Evolutionary conservation across 345 rosid genomes (phyloP).

Genomic region (Laguncularia racemosa): DNA sequence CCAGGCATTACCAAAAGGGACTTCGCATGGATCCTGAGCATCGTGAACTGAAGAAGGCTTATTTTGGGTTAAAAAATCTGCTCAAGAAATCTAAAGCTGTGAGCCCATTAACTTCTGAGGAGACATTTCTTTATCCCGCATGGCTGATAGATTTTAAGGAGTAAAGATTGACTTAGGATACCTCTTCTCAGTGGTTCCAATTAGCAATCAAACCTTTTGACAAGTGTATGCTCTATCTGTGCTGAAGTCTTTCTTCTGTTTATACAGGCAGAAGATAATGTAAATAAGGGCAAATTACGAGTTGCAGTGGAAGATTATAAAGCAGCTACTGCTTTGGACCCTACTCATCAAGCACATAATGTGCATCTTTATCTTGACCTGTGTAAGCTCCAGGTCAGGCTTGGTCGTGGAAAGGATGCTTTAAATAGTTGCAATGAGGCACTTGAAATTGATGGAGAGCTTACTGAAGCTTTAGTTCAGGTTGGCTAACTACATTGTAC

Average conservation of each 20-base stretch:
- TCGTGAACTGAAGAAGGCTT: constrained; percentile 84
- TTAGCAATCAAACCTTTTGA: constrained; percentile 2
- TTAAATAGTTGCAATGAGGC: constrained; percentile 74
- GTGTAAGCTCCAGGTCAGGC: constrained; percentile 85
- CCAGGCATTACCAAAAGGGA: constrained; percentile 95
- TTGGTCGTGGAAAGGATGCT: constrained; percentile 95
- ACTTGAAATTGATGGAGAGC: constrained; percentile 72
- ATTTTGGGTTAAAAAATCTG: constrained; percentile 87
- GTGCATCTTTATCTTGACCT: constrained; percentile 90
- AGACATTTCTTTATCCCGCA: constrained; percentile 5
- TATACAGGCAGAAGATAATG: constrained; percentile 89
- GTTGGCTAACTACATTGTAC: constrained; percentile 21
- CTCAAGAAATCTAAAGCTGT: constrained; percentile 95
- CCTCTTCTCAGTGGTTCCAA: no score
- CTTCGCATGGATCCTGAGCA: constrained; percentile 99
- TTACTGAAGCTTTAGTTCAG: constrained; percentile 89
- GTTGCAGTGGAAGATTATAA: constrained; percentile 84
- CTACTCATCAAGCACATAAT: constrained; percentile 74
- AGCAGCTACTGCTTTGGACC: constrained; percentile 84
- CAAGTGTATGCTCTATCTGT: neutral
- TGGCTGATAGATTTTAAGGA: constrained; percentile 2
- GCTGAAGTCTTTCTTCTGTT: constrained; percentile 5
- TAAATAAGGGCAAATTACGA: constrained; percentile 78
- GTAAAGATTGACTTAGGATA: no score
- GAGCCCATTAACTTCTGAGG: constrained; percentile 18